These are phyloP conservation scores for Pichia phayaonensis DNA, from an alignment of 805 yeast species.

Conservation along the genomic window DNA sequence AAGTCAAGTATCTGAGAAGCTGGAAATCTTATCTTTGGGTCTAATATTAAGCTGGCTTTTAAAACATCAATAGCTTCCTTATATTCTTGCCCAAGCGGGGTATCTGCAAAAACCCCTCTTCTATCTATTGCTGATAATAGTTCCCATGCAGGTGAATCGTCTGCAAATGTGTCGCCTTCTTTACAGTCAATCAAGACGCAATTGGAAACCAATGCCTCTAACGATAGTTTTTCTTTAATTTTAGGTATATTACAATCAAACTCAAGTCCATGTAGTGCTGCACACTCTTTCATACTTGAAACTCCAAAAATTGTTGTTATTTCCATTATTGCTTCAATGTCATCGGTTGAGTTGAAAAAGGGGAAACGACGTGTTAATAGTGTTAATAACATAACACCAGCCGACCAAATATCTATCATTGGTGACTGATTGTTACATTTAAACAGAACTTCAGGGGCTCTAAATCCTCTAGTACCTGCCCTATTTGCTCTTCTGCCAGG, in stretches of 20 bases:
- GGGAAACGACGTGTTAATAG: constrained; percentile 78
- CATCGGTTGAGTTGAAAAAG: constrained; percentile 89
- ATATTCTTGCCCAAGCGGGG: constrained; percentile 30
- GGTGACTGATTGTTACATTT: constrained; percentile 80
- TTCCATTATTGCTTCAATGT: constrained; percentile 84
- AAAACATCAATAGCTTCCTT: constrained; percentile 47
- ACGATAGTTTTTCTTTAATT: constrained; percentile 35
- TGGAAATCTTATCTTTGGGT: constrained; percentile 47
- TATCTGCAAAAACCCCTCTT: constrained; percentile 32
- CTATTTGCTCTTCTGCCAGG: constrained; percentile 91
- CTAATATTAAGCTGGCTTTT: constrained; percentile 49
- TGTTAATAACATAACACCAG: constrained; percentile 80
- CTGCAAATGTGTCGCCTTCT: constrained; percentile 55
- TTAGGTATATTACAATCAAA: constrained; percentile 60
- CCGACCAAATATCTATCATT: constrained; percentile 87
- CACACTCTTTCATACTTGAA: constrained; percentile 63
- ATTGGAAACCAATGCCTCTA: constrained; percentile 35
- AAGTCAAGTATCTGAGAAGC: constrained; percentile 50
- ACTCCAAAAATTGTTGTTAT: constrained; percentile 75
- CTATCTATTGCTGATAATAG: constrained; percentile 44
- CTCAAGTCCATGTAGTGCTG: constrained; percentile 81
- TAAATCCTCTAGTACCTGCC: constrained; percentile 92
- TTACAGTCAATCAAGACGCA: constrained; percentile 37
- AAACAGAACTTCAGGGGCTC: constrained; percentile 89
- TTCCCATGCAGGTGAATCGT: constrained; percentile 65